Percentiles rank a stretch among this genome's conserved stretches.
phyloP scores from a whole-genome alignment of 495 filamentous ascomycete genomes.

The Neurospora africana region DNA sequence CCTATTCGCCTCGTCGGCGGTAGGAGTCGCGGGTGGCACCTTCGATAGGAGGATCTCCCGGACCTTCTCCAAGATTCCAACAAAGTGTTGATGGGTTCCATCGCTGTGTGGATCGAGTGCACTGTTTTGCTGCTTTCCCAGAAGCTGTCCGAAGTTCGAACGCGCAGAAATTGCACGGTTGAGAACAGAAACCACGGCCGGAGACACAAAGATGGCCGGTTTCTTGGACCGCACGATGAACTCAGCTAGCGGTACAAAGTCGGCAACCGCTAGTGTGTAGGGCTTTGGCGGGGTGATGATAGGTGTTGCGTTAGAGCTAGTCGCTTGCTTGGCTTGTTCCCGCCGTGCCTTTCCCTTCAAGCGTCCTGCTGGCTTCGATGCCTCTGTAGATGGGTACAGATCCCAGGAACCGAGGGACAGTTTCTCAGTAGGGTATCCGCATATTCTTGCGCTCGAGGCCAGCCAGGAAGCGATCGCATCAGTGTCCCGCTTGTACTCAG shows the following conservation, averaged over 20 bases:
- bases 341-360: slow-evolving; percentile 27
- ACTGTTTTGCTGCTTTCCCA: slow-evolving; percentile 3
- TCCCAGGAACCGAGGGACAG: neutral
- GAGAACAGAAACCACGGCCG: slow-evolving; percentile 9
- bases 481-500: slow-evolving; percentile 40
- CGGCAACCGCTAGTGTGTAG: slow-evolving; percentile 28
- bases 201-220: slow-evolving; percentile 14
- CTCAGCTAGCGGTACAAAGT: slow-evolving; percentile 29
- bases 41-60: slow-evolving; percentile 19
- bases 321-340: slow-evolving; percentile 7
- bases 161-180: slow-evolving; percentile 19
- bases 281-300: neutral
- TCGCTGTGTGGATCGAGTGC: slow-evolving; percentile 8
- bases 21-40: neutral
- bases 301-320: neutral
- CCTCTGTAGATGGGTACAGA: neutral
- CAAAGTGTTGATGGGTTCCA: slow-evolving; percentile 24
- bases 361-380: slow-evolving; percentile 2
- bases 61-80: slow-evolving; percentile 24
- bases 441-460: slow-evolving; percentile 33
- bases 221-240: slow-evolving; percentile 19
- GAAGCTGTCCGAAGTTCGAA: slow-evolving; percentile 4
- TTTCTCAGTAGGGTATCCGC: slow-evolving; percentile 18
- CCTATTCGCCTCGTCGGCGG: neutral
- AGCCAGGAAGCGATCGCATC: slow-evolving; percentile 40